phyloP scores from a whole-genome alignment of 371 early-diverging fungal species.

The Homolaphlyctis polyrhiza region DNA sequence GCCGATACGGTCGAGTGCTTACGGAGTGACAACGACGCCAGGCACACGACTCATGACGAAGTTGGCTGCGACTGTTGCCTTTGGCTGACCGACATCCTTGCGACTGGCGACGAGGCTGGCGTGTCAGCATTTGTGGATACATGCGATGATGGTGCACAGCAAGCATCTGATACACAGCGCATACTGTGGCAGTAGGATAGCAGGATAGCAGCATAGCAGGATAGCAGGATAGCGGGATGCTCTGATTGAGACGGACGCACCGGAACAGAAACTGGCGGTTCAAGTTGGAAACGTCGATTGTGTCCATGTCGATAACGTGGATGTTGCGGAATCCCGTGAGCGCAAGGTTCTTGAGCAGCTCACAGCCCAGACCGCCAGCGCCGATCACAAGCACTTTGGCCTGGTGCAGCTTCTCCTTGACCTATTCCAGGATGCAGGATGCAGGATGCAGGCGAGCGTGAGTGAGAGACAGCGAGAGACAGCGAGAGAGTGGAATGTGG shows the following conservation, averaged over 20 bases:
- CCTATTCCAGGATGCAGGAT: too few relatives aligned
- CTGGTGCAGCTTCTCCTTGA: conserved; percentile 20
- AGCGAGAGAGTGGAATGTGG: too few relatives aligned
- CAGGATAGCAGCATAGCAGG: too few relatives aligned
- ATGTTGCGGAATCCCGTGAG: conserved; percentile 84
- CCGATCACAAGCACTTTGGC: conserved; percentile 39
- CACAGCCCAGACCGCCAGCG: conserved; percentile 96
- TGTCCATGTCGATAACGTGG: conserved; percentile 96
- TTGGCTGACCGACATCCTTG: conserved; percentile 87
- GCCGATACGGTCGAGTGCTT: conserved; percentile 31
- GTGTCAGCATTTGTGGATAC: too few relatives aligned
- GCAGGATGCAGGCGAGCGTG: too few relatives aligned
- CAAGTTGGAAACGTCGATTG: conserved; percentile 97
- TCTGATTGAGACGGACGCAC: conserved; percentile 47
- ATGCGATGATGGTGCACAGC: too few relatives aligned
- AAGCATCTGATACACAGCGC: too few relatives aligned
- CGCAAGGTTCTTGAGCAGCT: conserved; percentile 95
- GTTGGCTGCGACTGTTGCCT: conserved; percentile 82
- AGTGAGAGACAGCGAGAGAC: too few relatives aligned
- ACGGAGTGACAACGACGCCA: conserved; percentile 76
- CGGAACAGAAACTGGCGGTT: conserved; percentile 99
- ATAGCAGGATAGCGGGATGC: too few relatives aligned
- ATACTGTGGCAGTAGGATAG: too few relatives aligned
- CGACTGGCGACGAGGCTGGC: conserved; percentile 49
- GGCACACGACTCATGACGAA: conserved; percentile 82